phyloP scores from a whole-genome alignment of 345 rosid genomes.

The Camelina hispida region DNA sequence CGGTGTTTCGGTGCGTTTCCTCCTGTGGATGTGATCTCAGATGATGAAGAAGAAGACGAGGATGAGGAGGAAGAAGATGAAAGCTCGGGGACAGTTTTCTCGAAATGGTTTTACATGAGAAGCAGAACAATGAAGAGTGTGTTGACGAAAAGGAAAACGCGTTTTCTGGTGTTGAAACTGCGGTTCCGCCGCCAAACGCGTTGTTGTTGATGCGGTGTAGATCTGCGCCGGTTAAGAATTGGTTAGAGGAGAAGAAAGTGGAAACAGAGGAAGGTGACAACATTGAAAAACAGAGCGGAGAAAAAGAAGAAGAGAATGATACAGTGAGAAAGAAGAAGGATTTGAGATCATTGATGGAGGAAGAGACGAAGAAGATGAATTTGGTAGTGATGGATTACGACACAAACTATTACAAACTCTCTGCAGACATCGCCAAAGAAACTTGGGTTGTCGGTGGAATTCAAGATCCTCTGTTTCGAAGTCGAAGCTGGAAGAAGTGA shows the following conservation, averaged over 20 bases:
- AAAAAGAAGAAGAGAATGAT: conserved; percentile 31
- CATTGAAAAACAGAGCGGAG: conserved; percentile 19
- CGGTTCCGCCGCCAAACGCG: conserved; percentile 81
- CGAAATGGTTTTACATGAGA: conserved; percentile 75
- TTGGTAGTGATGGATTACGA: conserved; percentile 61
- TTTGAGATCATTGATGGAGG: conserved; percentile 66
- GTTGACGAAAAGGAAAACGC: conserved; percentile 35
- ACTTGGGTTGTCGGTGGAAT: conserved; percentile 83
- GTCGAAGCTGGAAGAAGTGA: conserved; percentile 85
- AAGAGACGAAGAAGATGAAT: conserved; percentile 54
- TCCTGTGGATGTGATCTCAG: conserved; percentile 48
- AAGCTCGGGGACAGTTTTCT: conserved; percentile 63
- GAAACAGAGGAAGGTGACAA: conserved; percentile 28
- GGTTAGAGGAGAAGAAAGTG: conserved; percentile 47
- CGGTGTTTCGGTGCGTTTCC: conserved; percentile 75
- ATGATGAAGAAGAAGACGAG: conserved; percentile 54
- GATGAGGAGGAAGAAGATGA: conserved; percentile 39
- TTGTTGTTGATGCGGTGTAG: conserved; percentile 79
- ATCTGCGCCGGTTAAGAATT: conserved; percentile 77
- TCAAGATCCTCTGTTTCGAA: conserved; percentile 60
- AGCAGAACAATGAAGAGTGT: conserved; percentile 39
- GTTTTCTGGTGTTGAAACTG: conserved; percentile 34
- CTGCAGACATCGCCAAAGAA: conserved; percentile 73
- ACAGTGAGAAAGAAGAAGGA: conserved; percentile 45
- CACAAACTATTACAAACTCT: conserved; percentile 62